Evolutionary conservation across 2,329 filamentous ascomycete species (phyloP), one percentile per base, ranked within the genome.

Genomic region (Penicillium janthinellum): DNA sequence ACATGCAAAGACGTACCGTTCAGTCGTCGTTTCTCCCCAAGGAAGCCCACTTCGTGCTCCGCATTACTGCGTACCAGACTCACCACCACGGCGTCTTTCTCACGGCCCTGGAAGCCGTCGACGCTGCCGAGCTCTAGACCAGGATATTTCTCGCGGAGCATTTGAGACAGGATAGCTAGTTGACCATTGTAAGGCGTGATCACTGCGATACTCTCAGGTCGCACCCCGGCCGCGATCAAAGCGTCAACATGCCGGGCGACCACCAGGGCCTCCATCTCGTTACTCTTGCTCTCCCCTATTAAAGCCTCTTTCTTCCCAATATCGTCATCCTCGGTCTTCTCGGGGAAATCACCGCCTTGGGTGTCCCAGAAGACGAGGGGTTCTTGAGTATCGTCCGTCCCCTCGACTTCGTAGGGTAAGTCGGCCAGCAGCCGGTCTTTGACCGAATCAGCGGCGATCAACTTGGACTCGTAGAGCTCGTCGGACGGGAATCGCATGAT

Each of bases 101-200:
- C 95, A 17, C 95, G 87, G 37, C 95, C 95, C 76, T 99, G 95
- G 74, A 99, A 99, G 2, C 94, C 95, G 75, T 99, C 95, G 2
- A 99, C 91, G 69, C 92, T 96, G 37, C 95, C 95, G n/a, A 99
- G 82, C 75, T 99, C 95, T 53, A 99, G 87, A 12, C 90, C 92
- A 0, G 90, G 90, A 69, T 90, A 96, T 41, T 82, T 80, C 61
- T 95, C 90, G 72, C 94, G 95, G 52, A 99, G 83, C 65, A 89
- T 83, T 39, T 83, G 80, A 12, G 92, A 88, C 54, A 98, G 81
- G 11, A 96, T 78, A 4, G 90, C 89, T 38, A 97, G 84, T 86
- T 96, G 95, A 14, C 91, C 95, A 78, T 97, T 98, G 78, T 99
- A 99, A 41, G 95, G 95, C 50, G 95, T 97, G 55, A 99, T 88